Percentiles rank a stretch among this genome's conserved stretches.
Evolutionary conservation across 2,329 filamentous ascomycete species (phyloP).

Genomic region (Cyclaneusma minus): DNA sequence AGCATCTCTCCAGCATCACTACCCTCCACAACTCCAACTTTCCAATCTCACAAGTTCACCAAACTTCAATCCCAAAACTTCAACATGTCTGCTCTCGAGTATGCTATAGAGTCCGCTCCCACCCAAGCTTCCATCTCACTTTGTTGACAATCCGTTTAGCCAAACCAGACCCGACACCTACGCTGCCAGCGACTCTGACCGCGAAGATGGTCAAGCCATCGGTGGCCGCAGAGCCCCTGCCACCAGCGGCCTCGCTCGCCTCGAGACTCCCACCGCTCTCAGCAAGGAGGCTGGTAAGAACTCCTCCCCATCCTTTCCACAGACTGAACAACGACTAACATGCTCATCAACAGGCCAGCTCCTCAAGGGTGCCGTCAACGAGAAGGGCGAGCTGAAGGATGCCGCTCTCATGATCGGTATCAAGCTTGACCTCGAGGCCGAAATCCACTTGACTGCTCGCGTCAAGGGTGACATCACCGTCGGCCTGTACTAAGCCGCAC

Average conservation of each 20-base stretch:
- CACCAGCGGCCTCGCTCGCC: conserved; percentile 13
- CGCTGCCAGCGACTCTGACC: conserved; percentile 22
- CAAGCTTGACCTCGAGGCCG: conserved; percentile 47
- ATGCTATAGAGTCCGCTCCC: too few species aligned
- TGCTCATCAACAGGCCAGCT: conserved; percentile 27
- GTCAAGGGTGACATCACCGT: conserved; percentile 45
- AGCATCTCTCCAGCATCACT: too few species aligned
- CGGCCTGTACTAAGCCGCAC: conserved; percentile 39
- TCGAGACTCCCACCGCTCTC: conserved; percentile 23
- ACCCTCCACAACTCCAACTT: too few species aligned
- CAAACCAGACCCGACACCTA: conserved; percentile 17
- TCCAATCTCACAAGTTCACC: too few species aligned
- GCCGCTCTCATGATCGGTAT: conserved; percentile 44
- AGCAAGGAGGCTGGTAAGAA: conserved; percentile 20
- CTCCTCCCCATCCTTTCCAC: conserved; percentile 1
- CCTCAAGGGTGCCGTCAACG: conserved; percentile 39
- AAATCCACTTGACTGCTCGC: conserved; percentile 44
- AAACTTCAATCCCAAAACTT: too few species aligned
- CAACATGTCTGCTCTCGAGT: too few species aligned
- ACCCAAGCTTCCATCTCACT: too few species aligned
- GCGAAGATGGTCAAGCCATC: conserved; percentile 24
- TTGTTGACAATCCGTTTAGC: conserved; percentile 4
- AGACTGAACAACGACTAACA: background rate
- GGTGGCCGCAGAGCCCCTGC: conserved; percentile 20
- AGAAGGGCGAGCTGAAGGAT: conserved; percentile 39